A percentile compares a stretch with the other conserved stretches of the same genome.
Conservation (phyloP, 2,329 filamentous ascomycete species). For the Grosmannia serpens region DNA sequence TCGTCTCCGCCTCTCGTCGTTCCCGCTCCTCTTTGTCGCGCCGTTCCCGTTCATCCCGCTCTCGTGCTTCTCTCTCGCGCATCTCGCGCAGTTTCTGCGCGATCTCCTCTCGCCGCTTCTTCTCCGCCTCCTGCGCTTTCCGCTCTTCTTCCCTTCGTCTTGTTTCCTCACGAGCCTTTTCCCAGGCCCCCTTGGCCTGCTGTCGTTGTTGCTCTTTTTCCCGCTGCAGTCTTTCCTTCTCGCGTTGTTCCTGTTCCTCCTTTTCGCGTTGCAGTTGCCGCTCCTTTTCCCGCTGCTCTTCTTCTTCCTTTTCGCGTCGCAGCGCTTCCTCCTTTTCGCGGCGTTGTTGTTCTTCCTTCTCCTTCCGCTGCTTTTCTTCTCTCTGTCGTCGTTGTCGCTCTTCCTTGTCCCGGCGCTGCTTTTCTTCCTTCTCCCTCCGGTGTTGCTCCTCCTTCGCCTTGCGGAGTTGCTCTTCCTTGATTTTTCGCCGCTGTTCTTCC, state of each 20-base stretch:
- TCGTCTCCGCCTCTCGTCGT: slow-evolving; percentile 17
- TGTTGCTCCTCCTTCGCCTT: slow-evolving; percentile 4
- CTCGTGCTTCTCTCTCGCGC: slow-evolving; percentile 21
- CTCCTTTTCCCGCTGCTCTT: slow-evolving; percentile 16
- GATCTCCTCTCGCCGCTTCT: slow-evolving; percentile 46
- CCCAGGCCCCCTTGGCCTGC: slow-evolving; percentile 44
- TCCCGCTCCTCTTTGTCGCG: slow-evolving; percentile 20
- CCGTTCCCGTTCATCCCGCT: slow-evolving; percentile 20
- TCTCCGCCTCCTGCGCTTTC: slow-evolving; percentile 47
- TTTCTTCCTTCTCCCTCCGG: slow-evolving; percentile 2
- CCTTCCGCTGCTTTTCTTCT: neutral
- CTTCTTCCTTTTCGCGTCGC: slow-evolving; percentile 42
- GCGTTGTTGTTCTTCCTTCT: neutral
- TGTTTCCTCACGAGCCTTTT: slow-evolving; percentile 58
- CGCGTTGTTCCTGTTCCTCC: neutral
- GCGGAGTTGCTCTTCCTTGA: slow-evolving; percentile 3
- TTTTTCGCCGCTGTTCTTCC: neutral
- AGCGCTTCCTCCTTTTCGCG: slow-evolving; percentile 12
- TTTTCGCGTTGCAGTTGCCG: slow-evolving; percentile 41
- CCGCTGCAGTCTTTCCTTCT: slow-evolving; percentile 2
- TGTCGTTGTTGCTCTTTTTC: slow-evolving; percentile 6
- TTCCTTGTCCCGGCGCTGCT: neutral
- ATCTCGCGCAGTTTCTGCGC: slow-evolving; percentile 26
- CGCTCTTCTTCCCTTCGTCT: slow-evolving; percentile 52
- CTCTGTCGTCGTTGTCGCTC: neutral